Evolutionary conservation across 768 basidiomycete genomes (phyloP).

Genomic region (Mycena leptocephala): DNA sequence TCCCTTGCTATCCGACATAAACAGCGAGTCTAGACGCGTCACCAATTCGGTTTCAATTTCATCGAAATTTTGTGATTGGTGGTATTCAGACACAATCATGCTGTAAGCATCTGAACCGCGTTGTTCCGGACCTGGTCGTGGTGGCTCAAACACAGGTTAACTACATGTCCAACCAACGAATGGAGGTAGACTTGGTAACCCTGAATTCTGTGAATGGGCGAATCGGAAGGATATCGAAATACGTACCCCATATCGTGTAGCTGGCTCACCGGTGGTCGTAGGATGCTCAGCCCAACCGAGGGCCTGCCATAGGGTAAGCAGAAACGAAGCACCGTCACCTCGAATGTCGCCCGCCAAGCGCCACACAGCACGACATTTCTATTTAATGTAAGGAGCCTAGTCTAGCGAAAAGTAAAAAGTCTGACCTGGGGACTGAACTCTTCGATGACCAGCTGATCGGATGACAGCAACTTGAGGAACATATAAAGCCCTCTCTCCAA

Average conservation of each 20-base stretch:
- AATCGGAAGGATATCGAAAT: not conserved
- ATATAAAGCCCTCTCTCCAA: constrained; percentile 89
- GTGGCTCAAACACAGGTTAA: constrained; percentile 94
- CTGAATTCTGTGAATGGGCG: constrained; percentile 54
- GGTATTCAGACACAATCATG: constrained; percentile 96
- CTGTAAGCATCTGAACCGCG: constrained; percentile 95
- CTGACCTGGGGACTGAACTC: constrained; percentile 93
- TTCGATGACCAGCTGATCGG: constrained; percentile 94
- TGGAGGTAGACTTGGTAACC: constrained; percentile 90
- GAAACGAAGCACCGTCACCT: constrained; percentile 89
- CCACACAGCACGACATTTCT: constrained; percentile 98
- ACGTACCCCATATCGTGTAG: constrained; percentile 82
- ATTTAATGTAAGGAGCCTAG: constrained; percentile 27
- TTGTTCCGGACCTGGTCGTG: constrained; percentile 93
- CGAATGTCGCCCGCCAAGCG: constrained; percentile 96
- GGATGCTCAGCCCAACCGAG: constrained; percentile 83
- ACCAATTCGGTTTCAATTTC: constrained; percentile 95
- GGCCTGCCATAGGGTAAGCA: constrained; percentile 89
- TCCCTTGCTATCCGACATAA: constrained; percentile 94
- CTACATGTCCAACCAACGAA: constrained; percentile 89
- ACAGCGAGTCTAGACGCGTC: constrained; percentile 90
- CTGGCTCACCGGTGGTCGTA: constrained; percentile 65
- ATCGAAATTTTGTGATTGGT: constrained; percentile 88
- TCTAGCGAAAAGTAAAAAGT: not conserved
- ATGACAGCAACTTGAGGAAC: constrained; percentile 88